Evolutionary conservation across 306 rosid species (phyloP).

Genomic region (Clitoria ternatea): DNA sequence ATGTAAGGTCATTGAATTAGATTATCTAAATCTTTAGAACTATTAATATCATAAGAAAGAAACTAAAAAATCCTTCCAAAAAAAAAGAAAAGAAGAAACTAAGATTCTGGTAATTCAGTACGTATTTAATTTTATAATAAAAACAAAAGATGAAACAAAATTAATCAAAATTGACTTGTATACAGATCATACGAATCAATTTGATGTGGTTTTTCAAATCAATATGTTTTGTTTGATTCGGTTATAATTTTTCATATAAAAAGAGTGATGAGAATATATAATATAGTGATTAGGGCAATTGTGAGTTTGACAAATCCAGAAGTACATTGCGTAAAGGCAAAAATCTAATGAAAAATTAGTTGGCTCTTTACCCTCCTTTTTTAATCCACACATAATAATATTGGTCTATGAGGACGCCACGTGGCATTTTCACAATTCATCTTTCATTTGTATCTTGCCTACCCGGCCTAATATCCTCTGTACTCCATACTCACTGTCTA

Average conservation of each 20-base stretch:
- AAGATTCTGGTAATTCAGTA: no score
- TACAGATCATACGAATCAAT: no score
- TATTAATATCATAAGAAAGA: no score
- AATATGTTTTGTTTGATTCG: neutral
- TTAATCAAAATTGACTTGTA: neutral
- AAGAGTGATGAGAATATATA: no score
- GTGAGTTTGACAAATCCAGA: conserved; percentile 1
- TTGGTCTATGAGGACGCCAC: neutral
- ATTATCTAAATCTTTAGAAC: no score
- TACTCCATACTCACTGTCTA: neutral
- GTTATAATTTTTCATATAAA: neutral
- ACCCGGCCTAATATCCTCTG: conserved; percentile 17
- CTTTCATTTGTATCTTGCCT: conserved; percentile 29
- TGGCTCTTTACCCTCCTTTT: neutral
- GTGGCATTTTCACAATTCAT: conserved; percentile 16
- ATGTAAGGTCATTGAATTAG: no score
- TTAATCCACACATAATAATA: neutral
- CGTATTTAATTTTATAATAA: no score
- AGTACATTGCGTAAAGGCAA: conserved; percentile 43
- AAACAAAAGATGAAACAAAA: neutral
- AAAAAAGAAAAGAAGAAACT: no score
- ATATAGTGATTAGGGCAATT: neutral
- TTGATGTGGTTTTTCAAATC: no score
- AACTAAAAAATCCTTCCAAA: no score
- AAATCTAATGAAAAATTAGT: conserved; percentile 12